Conservation (phyloP, 305 asterid species). For the Euphrasia arctica region DNA sequence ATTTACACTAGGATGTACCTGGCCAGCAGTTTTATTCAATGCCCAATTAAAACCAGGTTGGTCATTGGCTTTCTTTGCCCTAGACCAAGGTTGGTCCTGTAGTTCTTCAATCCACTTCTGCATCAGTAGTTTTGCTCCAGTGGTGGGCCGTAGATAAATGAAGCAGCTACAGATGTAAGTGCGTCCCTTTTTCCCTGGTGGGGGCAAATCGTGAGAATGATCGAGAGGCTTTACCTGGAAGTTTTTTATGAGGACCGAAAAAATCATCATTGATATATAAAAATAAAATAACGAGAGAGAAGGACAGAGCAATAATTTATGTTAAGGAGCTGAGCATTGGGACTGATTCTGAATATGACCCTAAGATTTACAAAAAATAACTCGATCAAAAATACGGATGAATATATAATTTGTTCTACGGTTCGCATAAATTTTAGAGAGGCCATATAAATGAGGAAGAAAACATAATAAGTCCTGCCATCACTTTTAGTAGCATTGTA, state of each 20-base stretch:
- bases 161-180: slow-evolving; percentile 96
- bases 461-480: too few relatives aligned
- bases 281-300: slow-evolving; percentile 16
- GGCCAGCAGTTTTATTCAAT: slow-evolving; percentile 71
- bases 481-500: background rate
- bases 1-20: slow-evolving; percentile 41
- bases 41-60: slow-evolving; percentile 99
- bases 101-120: slow-evolving; percentile 93
- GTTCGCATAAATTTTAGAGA: too few relatives aligned
- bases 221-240: slow-evolving; percentile 92
- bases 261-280: slow-evolving; percentile 30
- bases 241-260: slow-evolving; percentile 35
- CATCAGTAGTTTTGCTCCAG: slow-evolving; percentile 86
- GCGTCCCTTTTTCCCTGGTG: slow-evolving; percentile 98
- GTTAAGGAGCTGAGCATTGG: too few relatives aligned
- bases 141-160: slow-evolving; percentile 81
- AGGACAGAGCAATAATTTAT: background rate
- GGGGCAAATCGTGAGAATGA: slow-evolving; percentile 95
- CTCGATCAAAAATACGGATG: too few relatives aligned
- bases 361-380: too few relatives aligned
- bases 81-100: slow-evolving; percentile 90
- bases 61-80: slow-evolving; percentile 84
- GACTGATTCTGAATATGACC: too few relatives aligned
- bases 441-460: too few relatives aligned
- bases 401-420: too few relatives aligned